Percentiles rank a stretch among this genome's conserved stretches.
These are phyloP conservation scores for Neurospora tetrasperma DNA, from an alignment of 495 filamentous ascomycete genomes.

Conservation along the genomic window DNA sequence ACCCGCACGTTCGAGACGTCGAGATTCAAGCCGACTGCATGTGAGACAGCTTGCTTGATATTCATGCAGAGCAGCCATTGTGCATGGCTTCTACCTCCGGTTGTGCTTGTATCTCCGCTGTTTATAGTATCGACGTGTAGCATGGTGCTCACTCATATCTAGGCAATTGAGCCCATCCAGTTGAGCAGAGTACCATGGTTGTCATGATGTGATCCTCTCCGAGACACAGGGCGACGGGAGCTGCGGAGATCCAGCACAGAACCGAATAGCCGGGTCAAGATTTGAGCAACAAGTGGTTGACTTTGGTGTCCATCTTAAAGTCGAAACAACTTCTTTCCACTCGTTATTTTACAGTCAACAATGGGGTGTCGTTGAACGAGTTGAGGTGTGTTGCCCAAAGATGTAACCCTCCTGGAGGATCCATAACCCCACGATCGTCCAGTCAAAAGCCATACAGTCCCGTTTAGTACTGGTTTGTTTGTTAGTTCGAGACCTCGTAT, in stretches of 20 bases:
- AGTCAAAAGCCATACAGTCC: not conserved
- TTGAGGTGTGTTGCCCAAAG: not conserved
- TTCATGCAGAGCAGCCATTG: not conserved
- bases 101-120: not conserved
- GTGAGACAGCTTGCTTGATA: not conserved
- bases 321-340: not conserved
- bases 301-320: not conserved
- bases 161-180: not conserved
- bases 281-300: not conserved
- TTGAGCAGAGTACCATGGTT: not conserved
- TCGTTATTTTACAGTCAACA: not conserved
- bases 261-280: not conserved
- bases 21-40: constrained; percentile 2
- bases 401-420: not conserved
- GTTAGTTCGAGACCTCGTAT: too few relatives aligned
- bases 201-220: not conserved
- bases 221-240: not conserved
- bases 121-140: not conserved
- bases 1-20: not conserved
- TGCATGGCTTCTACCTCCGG: not conserved
- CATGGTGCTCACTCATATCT: not conserved
- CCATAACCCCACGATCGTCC: not conserved
- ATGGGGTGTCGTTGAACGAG: not conserved
- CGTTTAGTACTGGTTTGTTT: too few relatives aligned
- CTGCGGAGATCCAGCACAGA: not conserved